Evolutionary conservation across 2,329 filamentous ascomycete species (phyloP).

Genomic region (Cercospora citrullina): DNA sequence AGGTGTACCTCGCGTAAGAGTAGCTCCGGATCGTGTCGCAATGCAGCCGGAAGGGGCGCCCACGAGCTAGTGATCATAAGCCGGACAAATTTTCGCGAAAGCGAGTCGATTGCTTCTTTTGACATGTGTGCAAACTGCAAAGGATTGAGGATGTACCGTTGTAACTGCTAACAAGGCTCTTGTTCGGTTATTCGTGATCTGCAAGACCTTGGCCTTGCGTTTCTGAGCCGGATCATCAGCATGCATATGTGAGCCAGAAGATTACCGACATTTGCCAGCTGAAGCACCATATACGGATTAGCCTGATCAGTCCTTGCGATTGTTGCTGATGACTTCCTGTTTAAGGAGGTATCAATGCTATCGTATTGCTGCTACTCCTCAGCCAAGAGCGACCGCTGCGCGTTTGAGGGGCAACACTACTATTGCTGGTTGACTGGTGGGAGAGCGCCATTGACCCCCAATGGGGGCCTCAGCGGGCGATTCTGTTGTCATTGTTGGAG

Average conservation of each 20-base stretch:
- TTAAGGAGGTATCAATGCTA: background rate
- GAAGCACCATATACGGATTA: background rate
- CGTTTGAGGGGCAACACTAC: background rate
- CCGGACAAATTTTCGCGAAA: background rate
- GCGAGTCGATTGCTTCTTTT: background rate
- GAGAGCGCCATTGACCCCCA: background rate
- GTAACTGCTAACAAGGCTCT: background rate
- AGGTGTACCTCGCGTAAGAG: background rate
- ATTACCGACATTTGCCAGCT: background rate
- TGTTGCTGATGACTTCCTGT: background rate
- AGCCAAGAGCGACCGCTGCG: background rate
- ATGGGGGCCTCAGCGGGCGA: background rate
- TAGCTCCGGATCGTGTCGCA: background rate
- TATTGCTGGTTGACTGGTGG: background rate
- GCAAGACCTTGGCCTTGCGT: background rate
- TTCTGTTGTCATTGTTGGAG: background rate
- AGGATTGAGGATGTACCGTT: background rate
- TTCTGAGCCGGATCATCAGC: background rate
- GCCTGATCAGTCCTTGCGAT: background rate
- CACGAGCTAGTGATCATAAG: background rate
- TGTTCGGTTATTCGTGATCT: background rate
- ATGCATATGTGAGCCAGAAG: background rate
- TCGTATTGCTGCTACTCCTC: background rate
- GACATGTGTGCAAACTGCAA: background rate
- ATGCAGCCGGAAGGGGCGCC: background rate